Evolutionary conservation across 2,329 filamentous ascomycete species (phyloP), one percentile per base, ranked within the genome.

Genomic region (Trichoderma koningii): DNA sequence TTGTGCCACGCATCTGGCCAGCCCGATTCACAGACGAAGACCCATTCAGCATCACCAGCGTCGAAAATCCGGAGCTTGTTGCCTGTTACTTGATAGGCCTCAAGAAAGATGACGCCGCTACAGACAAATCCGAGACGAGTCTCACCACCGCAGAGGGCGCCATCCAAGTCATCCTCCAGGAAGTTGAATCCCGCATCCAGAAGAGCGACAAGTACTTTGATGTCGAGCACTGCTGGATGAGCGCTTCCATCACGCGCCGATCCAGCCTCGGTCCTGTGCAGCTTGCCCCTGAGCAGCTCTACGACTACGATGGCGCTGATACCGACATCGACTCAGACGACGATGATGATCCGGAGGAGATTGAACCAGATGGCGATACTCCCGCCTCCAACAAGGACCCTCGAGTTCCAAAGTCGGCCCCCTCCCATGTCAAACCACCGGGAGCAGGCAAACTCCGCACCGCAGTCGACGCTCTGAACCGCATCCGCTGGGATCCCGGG

Each of bases 41-140:
- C 1, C 64, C 61, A 28, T 67, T 67, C 7, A 64, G 66, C 34
- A 38, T 69, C 7, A 68, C 69, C 4, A 71, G 76, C 0, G 72
- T 69, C 15, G 67, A 45, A 7, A 48, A n/a, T 23, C 45, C 72
- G 0, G 85, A 88, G 66, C 87, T 86, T 67, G 80, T 86, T 44
- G 85, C 85, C 3, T 85, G 80, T 67, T 89, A 89, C 71, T 79
- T 90, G 2, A 79, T 89, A 21, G 87, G 87, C 0, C 76, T 90
- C 14, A 78, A 80, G 12, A 73, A 72, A 71, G 69, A 74, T 60
- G 66, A 67, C 7, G 64, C 68, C 3, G 67, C 69, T 6, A 62
- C 70, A 15, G 62, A 67, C 2, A 73, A 73, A 65, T 69, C 71
- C 2, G 78, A 75, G 4, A 79, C 75, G 5, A 79, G 83, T 19